These are phyloP conservation scores for Cladorrhinum samala DNA, from an alignment of 495 filamentous ascomycete genomes.

Conservation along the genomic window DNA sequence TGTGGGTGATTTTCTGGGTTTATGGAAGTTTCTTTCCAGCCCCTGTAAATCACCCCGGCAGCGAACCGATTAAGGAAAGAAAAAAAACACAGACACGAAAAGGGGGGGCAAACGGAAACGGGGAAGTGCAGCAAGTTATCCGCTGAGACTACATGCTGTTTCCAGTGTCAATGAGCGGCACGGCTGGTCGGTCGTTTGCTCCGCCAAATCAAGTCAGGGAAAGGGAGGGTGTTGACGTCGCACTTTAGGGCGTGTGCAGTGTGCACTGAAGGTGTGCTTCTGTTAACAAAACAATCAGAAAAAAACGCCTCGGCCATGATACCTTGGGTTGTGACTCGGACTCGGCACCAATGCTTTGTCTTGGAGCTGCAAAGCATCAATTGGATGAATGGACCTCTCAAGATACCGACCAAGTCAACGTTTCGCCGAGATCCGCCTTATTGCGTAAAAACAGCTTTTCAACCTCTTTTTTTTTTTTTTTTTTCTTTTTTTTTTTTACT, in stretches of 20 bases:
- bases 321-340: slow-evolving; percentile 1
- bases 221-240: not conserved
- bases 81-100: not conserved
- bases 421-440: not conserved
- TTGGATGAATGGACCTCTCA: slow-evolving; percentile 4
- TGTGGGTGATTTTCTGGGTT: not conserved
- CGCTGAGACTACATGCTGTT: slow-evolving; percentile 1
- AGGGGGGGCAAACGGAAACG: not conserved
- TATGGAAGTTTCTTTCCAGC: not conserved
- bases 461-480: too few species aligned
- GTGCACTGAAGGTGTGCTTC: slow-evolving; percentile 9
- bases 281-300: slow-evolving; percentile 16
- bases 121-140: not conserved
- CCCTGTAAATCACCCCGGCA: slow-evolving; percentile 12
- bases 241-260: not conserved
- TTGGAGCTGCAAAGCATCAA: slow-evolving; percentile 3
- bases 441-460: not conserved
- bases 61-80: slow-evolving; percentile 2
- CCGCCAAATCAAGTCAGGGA: not conserved
- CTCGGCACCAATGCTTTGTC: slow-evolving; percentile 12
- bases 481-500: too few species aligned
- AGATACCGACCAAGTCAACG: not conserved
- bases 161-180: slow-evolving; percentile 7
- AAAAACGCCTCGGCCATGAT: not conserved
- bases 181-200: slow-evolving; percentile 10